Evolutionary conservation across 805 yeast genomes (phyloP).

Genomic region (Nematodospora valgi): DNA sequence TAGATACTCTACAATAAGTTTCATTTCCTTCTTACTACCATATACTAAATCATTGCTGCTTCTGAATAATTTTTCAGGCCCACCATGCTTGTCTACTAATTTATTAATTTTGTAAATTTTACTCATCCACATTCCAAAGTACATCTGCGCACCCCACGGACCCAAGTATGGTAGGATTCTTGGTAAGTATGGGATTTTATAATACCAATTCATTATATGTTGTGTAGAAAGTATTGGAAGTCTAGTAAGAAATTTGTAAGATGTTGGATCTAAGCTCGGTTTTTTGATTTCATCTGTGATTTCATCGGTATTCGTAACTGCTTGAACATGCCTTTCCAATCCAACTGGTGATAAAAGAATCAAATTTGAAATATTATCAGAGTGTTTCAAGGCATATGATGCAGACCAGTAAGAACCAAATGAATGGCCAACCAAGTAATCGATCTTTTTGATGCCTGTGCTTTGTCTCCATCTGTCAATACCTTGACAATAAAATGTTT

Average conservation of each 20-base stretch:
- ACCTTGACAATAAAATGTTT: constrained; percentile 53
- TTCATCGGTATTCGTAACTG: constrained; percentile 43
- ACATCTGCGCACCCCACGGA: constrained; percentile 37
- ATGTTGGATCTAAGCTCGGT: constrained; percentile 43
- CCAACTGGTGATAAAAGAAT: constrained; percentile 76
- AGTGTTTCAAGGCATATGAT: constrained; percentile 58
- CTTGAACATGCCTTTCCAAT: constrained; percentile 64
- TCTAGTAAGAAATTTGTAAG: constrained; percentile 45
- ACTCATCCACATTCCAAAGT: constrained; percentile 39
- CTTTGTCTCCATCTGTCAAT: constrained; percentile 62
- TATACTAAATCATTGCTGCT: constrained; percentile 29
- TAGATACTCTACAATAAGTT: constrained; percentile 36
- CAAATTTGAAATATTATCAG: constrained; percentile 49
- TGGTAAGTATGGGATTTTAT: constrained; percentile 43
- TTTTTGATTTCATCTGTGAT: constrained; percentile 9
- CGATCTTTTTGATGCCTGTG: constrained; percentile 48
- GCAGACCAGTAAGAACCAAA: constrained; percentile 74
- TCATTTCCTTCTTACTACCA: constrained; percentile 37
- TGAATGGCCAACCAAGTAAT: constrained; percentile 70
- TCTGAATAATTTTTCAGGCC: constrained; percentile 20
- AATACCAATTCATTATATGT: constrained; percentile 35
- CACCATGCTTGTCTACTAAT: constrained; percentile 30
- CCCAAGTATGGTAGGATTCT: constrained; percentile 44
- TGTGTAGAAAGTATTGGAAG: constrained; percentile 36
- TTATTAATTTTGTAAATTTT: constrained; percentile 39